Evolutionary conservation across 169 alveolate species (phyloP), one percentile per base, ranked within the genome.

Genomic region (Babesia sp.): DNA sequence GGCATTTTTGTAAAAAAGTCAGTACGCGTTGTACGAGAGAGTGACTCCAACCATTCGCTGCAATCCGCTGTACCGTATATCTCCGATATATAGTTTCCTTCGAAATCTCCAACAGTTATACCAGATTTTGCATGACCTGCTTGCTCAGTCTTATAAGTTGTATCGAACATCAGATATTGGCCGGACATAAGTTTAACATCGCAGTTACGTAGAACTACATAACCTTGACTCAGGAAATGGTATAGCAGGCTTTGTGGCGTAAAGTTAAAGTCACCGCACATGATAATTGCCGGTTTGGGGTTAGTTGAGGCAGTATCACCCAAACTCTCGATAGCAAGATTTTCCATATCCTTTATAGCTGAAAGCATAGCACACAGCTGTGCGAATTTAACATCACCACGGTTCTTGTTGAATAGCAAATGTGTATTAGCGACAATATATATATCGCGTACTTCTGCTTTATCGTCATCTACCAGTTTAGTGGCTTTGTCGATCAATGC

Each of bases 201-300:
- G 44, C 80, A 59, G 61, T 89, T 73, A 36, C 80, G 80, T 50
- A 89, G 71, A 46, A 74, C 86, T 37, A 77, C 88, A 55, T 72
- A 84, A 16, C 93, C 90, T 44, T 89, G 76, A 51, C 71, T 60
- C 29, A 89, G 67, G 66, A 75, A 84, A 64, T 85, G 74, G 80
- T 89, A 89, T 33, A 89, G 50, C 44, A 89, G 46, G 46, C 91
- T 84, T 45, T 89, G 90, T 6, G 93, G 93, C 3, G 93, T 89
- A 67, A 85, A 68, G 78, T 89, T 89, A 53, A 84, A 70, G 77
- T 89, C 93, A 0, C 91, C 93, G 54, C 93, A 89, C 59, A 89
- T 70, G 54, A 89, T 63, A 8, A 84, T 72, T 51, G 74, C 68
- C 14, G 93, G 93, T 69, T 34, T 67, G 0, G 70, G 57, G 51